Base-by-base conservation (phyloP, 139 green algal genomes). In the Coelastrella sp. region DNA sequence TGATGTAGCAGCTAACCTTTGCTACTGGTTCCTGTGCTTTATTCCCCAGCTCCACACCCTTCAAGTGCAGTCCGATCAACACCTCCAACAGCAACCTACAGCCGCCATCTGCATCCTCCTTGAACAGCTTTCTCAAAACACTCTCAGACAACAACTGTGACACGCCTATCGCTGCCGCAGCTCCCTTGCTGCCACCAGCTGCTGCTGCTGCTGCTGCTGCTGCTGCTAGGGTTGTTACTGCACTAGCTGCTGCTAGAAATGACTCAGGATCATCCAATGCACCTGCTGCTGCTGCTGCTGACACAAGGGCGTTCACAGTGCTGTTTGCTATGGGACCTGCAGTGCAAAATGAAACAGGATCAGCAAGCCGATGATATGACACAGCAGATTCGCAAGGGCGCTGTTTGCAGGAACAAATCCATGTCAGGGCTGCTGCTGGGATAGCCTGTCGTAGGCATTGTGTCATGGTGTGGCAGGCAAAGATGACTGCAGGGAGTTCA, bases 51-150 rank as follows among this genome's bases (percentile, higher is more conserved):
- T 32, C 30, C 43, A 74, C 38, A 7, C 2, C 23, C 11, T 21
- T 45, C n/a, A 51, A 32, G 19, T 82, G 53, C 53, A 85, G 62
- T 30, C 79, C 79, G 5, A 85, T 62, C 79, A 85, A 63, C 63
- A 66, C 60, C 30, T 76, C 79, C 43, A 85, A 30, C 40, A 85
- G 41, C 41, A 74, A 2, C 13, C 40, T 35, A 19, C n/a, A 41
- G 5, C 79, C 79, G 8, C 21, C 43, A 5, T 85, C 79, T 2
- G 79, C 79, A 73, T 85, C 79, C 5, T 76, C 79, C 7, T 38
- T 62, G 15, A 53, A 60, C 3, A 85, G 9, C 79, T 73, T 60
- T 4, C 38, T 34, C n/a, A 74, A 59, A 30, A 64, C n/a, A 38
- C 41, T 34, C 43, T 76, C 62, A 0, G 27, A 50, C 27, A 74